Evolutionary conservation across 441 rosid species (phyloP).

Genomic region (Lagerstroemia fauriei): DNA sequence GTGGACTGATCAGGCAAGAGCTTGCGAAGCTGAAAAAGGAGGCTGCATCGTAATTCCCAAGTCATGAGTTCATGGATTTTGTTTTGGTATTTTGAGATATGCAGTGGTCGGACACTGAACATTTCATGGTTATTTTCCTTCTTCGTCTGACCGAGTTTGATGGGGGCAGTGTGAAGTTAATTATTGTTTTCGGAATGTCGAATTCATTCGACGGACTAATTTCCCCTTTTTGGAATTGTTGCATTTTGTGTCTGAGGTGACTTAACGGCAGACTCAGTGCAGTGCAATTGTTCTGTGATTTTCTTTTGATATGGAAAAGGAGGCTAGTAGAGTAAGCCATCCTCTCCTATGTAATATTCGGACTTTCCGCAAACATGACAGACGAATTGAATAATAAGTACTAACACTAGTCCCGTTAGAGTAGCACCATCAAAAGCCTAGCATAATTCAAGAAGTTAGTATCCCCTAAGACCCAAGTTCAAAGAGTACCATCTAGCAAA

Average conservation of each 20-base stretch:
- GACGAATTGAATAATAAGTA: too few relatives aligned
- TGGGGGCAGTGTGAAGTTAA: background rate
- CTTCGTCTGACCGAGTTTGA: background rate
- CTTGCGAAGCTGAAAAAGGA: constrained; percentile 10
- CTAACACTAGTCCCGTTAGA: too few relatives aligned
- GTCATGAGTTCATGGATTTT: background rate
- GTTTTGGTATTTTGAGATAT: background rate
- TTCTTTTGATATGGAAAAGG: background rate
- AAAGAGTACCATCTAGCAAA: too few relatives aligned
- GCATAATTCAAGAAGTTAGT: too few relatives aligned
- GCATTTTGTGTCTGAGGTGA: background rate
- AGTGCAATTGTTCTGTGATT: background rate
- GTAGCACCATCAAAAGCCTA: too few relatives aligned
- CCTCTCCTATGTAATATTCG: too few relatives aligned
- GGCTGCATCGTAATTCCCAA: background rate
- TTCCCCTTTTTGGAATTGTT: background rate
- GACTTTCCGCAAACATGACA: too few relatives aligned
- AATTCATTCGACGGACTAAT: background rate
- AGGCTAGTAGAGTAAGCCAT: too few relatives aligned
- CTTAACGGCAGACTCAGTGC: background rate
- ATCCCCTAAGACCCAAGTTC: too few relatives aligned
- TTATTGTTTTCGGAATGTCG: background rate
- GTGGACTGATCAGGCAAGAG: constrained; percentile 13
- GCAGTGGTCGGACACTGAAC: background rate
- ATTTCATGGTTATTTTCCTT: background rate